Conservation (phyloP, 768 basidiomycete genomes). For the Lentinula boryana region DNA sequence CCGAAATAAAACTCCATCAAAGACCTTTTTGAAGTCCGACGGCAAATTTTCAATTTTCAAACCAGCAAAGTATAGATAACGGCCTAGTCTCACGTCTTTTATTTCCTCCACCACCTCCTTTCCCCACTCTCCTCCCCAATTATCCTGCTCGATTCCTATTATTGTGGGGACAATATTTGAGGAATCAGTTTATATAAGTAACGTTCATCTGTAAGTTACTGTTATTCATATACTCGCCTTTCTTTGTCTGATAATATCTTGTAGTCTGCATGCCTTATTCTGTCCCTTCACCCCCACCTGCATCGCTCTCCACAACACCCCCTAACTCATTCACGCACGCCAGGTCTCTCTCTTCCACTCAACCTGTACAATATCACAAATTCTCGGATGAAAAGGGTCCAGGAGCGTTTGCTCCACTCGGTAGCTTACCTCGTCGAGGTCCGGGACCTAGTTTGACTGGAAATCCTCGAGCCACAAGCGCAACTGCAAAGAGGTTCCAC, state of each 20-base stretch:
- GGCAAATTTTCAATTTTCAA: not conserved
- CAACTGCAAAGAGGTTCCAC: conserved; percentile 24
- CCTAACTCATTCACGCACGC: not conserved
- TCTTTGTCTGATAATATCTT: not conserved
- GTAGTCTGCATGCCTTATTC: not conserved
- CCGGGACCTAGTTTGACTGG: conserved; percentile 15
- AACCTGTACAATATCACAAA: not conserved
- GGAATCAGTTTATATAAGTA: not conserved
- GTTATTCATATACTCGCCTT: not conserved
- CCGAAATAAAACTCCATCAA: not conserved
- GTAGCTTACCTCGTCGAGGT: conserved; percentile 36
- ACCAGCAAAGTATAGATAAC: not conserved
- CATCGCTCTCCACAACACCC: not conserved
- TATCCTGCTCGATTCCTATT: not conserved
- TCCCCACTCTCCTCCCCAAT: not conserved
- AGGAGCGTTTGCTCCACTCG: conserved; percentile 45
- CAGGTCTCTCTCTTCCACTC: not conserved
- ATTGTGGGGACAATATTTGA: not conserved
- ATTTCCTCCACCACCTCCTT: not conserved
- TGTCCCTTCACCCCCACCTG: not conserved
- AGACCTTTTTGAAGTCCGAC: not conserved
- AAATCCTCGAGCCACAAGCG: conserved; percentile 2
- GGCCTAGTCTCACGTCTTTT: not conserved
- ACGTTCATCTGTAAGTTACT: not conserved
- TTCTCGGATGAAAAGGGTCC: conserved; percentile 31